Base-by-base conservation (phyloP, 371 early-diverging fungal genomes). In the Amoeboaphelidium protococcarum region DNA sequence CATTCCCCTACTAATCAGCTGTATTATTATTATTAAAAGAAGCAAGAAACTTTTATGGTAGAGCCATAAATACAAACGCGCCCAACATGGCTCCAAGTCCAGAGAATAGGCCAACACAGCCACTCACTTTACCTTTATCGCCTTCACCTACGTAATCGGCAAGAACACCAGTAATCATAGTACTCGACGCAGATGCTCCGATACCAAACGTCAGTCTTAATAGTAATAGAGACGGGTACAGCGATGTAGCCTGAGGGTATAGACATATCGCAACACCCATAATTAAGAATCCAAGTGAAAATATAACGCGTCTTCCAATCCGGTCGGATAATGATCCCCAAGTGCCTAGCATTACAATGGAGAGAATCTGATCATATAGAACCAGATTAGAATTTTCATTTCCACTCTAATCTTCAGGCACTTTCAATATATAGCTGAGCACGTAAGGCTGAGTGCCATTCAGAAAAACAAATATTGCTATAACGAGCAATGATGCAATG, bases 151-250 rank as follows among this genome's bases (percentile, higher is more conserved):
- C 61, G 43, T 50, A 58, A 42, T 65, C 65, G 10, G 63, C 58
- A 40, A 68, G 31, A 20, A 63, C 61, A 12, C 63, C 71, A 1
- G 71, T 65, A 64, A 75, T 64, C 84, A 83, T 81, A 22, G 72
- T 55, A 2, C 70, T 68, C 3, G 66, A 58, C 0, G 76, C 76
- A 6, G 79, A 64, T 2, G 76, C 69, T 10, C 84, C 84, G 16
- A 76, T 41, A 0, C 76, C 69, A 71, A 70, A 78, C 49, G 65
- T 51, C 41, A 65, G 56, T 42, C 71, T 65, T 53, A 62, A 59
- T 43, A 63, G 54, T 25, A 71, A 44, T 58, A 68, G 55, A 19
- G 51, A 58, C 3, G 70, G 72, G 48, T 63, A 64, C 2, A 66
- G 55, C 43, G 59, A 58, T 31, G 51, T 45, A 41, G 65, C 64